Conservation (phyloP, 1,284 basidiomycete species). For the Athelia sp. region DNA sequence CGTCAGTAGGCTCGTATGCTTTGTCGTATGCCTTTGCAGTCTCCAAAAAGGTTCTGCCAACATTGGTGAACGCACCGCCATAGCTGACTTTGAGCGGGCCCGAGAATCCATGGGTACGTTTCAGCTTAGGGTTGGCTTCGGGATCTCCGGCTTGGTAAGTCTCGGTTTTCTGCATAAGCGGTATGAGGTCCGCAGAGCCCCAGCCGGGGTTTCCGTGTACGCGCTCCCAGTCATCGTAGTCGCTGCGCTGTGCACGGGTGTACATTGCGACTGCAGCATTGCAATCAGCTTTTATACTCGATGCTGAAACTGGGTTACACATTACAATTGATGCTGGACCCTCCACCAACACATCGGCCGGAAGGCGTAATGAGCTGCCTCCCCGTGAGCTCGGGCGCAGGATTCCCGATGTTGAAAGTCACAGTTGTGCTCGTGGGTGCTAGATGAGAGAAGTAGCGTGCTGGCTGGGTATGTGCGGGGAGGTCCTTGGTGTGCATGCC, state of each 20-base stretch:
- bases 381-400: conserved; percentile 37
- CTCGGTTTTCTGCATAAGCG: conserved; percentile 51
- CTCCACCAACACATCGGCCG: conserved; percentile 53
- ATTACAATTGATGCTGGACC: conserved; percentile 58
- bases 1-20: conserved; percentile 31
- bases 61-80: conserved; percentile 27
- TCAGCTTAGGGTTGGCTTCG: conserved; percentile 6
- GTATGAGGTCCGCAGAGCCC: conserved; percentile 45
- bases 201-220: conserved; percentile 47
- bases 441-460: conserved; percentile 36
- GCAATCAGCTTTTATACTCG: no score
- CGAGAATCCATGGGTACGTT: conserved; percentile 40
- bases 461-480: conserved; percentile 45
- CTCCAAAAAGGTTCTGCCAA: conserved; percentile 42
- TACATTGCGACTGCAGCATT: conserved; percentile 45
- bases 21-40: conserved; percentile 42
- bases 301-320: no score
- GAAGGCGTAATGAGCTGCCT: conserved; percentile 35
- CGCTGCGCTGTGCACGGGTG: conserved; percentile 47
- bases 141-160: conserved; percentile 35
- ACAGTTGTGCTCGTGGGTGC: conserved; percentile 33
- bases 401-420: conserved; percentile 35
- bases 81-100: conserved; percentile 51
- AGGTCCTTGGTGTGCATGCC: conserved; percentile 40
- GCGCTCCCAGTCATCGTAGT: conserved; percentile 53